phyloP scores from a whole-genome alignment of 805 yeast species.

The Metschnikowia sp. region DNA sequence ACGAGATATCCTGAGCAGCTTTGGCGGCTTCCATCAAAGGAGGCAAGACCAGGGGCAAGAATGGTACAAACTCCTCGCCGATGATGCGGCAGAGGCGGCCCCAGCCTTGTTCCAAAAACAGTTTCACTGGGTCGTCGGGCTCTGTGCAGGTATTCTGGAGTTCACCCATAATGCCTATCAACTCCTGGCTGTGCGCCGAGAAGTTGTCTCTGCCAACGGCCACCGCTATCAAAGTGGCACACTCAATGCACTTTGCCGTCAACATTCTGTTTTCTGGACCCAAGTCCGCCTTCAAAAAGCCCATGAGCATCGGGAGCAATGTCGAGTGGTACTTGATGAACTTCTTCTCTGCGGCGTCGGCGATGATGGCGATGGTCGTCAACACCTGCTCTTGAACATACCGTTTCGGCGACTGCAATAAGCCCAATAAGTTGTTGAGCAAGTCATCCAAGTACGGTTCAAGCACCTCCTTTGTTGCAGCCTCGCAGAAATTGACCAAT shows the following conservation, averaged over 20 bases:
- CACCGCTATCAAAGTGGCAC: constrained; percentile 87
- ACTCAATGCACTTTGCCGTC: constrained; percentile 92
- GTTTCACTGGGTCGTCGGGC: constrained; percentile 84
- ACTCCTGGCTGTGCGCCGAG: constrained; percentile 65
- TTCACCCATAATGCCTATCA: constrained; percentile 65
- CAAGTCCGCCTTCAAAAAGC: constrained; percentile 74
- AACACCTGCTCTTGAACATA: constrained; percentile 97
- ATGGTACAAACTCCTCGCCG: constrained; percentile 83
- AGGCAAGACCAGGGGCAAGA: constrained; percentile 80
- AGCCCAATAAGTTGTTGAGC: constrained; percentile 65
- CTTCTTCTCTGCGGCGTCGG: constrained; percentile 89
- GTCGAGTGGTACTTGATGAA: constrained; percentile 92
- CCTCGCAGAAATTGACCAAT: constrained; percentile 89
- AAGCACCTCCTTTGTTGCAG: constrained; percentile 78
- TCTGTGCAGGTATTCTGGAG: constrained; percentile 60
- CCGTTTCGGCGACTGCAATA: constrained; percentile 80
- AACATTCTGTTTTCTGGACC: constrained; percentile 75
- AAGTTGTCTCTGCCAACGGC: constrained; percentile 95
- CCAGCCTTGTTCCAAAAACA: constrained; percentile 94
- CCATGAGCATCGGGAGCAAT: constrained; percentile 81
- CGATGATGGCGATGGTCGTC: constrained; percentile 94
- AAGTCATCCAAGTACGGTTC: constrained; percentile 91
- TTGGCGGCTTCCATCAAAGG: constrained; percentile 84
- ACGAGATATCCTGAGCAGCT: constrained; percentile 82
- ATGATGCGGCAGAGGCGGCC: constrained; percentile 84